A percentile compares a stretch with the other conserved stretches of the same genome.
phyloP scores from a whole-genome alignment of 2,329 filamentous ascomycete genomes.

The Aschersonia sp. region DNA sequence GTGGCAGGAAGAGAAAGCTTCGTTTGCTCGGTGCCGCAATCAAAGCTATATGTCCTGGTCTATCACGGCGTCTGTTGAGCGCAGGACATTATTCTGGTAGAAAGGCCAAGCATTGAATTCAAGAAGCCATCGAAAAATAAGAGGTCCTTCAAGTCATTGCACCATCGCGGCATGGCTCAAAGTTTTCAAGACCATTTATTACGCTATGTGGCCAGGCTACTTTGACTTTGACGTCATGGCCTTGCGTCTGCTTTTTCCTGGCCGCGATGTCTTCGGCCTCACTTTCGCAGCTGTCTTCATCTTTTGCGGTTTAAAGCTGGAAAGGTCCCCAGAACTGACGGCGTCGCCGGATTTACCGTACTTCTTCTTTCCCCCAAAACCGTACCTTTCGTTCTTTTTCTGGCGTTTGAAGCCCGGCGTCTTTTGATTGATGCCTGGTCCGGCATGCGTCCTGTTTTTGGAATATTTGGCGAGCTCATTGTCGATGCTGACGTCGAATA shows the following conservation, averaged over 20 bases:
- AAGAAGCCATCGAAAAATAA: too few relatives aligned
- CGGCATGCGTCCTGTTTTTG: slow-evolving; percentile 22
- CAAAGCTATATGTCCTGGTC: too few relatives aligned
- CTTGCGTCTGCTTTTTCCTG: slow-evolving; percentile 38
- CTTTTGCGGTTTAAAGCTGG: slow-evolving; percentile 62
- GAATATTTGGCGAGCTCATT: slow-evolving; percentile 34
- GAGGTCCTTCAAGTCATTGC: too few relatives aligned
- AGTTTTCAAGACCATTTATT: too few relatives aligned
- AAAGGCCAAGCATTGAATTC: too few relatives aligned
- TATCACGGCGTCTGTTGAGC: too few relatives aligned
- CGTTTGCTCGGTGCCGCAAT: too few relatives aligned
- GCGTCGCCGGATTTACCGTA: slow-evolving; percentile 85
- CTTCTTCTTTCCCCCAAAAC: slow-evolving; percentile 91
- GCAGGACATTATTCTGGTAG: too few relatives aligned
- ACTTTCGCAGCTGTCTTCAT: slow-evolving; percentile 51
- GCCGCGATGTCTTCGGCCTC: slow-evolving; percentile 26
- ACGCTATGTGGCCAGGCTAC: neutral
- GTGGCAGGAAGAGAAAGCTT: too few relatives aligned
- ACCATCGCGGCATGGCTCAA: too few relatives aligned
- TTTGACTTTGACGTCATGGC: slow-evolving; percentile 17
- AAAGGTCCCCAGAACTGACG: slow-evolving; percentile 63
- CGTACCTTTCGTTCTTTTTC: slow-evolving; percentile 91
- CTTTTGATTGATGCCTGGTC: slow-evolving; percentile 12
- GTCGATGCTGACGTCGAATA: slow-evolving; percentile 86
- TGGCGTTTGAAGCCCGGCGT: slow-evolving; percentile 48